These are phyloP conservation scores for Fusarium lateritium DNA, from an alignment of 2,329 filamentous ascomycete species.

Conservation along the genomic window DNA sequence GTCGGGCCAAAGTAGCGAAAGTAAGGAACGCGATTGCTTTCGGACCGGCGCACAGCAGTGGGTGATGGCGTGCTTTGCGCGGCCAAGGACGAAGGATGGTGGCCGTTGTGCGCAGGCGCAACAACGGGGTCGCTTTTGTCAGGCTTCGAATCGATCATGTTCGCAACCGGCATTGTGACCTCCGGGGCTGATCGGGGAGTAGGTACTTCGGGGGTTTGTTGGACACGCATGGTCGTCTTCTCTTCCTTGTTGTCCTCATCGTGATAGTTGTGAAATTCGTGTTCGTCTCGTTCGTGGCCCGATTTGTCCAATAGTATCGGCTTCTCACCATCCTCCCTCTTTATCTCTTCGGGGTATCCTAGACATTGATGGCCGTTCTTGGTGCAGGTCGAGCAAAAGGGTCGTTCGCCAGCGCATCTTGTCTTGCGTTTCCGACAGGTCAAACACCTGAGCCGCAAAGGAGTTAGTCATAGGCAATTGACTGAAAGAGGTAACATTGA, in stretches of 20 bases:
- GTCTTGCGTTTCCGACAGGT: conserved; percentile 83
- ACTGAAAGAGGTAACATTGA: not conserved
- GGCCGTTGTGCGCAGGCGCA: conserved; percentile 16
- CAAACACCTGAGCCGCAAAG: conserved; percentile 44
- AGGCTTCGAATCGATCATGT: conserved; percentile 30
- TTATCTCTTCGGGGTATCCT: conserved; percentile 72
- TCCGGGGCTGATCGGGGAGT: conserved; percentile 19
- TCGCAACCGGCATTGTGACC: conserved; percentile 21
- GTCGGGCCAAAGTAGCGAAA: conserved; percentile 93
- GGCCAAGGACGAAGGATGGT: conserved; percentile 24
- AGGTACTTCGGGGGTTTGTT: conserved; percentile 29
- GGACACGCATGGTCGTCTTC: conserved; percentile 26
- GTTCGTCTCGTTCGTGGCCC: conserved; percentile 41
- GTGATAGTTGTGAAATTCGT: conserved; percentile 52
- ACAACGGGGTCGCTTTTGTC: conserved; percentile 17
- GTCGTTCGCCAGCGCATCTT: conserved; percentile 80
- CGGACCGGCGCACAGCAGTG: conserved; percentile 63
- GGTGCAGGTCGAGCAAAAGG: conserved; percentile 79
- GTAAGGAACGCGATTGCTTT: conserved; percentile 82
- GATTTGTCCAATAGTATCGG: conserved; percentile 14
- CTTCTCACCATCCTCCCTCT: conserved; percentile 59
- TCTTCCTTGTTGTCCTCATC: conserved; percentile 57
- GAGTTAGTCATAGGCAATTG: conserved; percentile 33
- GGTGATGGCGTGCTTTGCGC: conserved; percentile 56
- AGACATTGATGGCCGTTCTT: conserved; percentile 79